Percentiles rank a stretch among this genome's conserved stretches.
Evolutionary conservation across 2,329 filamentous ascomycete genomes (phyloP).

Genomic region (Anisogramma anomala): DNA sequence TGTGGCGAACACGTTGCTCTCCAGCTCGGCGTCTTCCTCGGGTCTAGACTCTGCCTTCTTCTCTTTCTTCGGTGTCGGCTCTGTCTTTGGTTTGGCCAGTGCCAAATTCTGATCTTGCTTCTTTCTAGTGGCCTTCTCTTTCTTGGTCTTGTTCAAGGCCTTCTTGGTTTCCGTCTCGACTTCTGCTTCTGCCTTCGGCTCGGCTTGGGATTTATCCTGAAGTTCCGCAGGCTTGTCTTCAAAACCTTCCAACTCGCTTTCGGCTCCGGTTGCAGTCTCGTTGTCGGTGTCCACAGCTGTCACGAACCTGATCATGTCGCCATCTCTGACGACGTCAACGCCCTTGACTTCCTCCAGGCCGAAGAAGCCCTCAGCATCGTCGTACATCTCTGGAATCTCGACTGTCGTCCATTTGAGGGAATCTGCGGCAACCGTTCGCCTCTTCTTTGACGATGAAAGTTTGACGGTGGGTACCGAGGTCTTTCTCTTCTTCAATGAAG

Average conservation of each 20-base stretch:
- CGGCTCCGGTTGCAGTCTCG: slow-evolving; percentile 13
- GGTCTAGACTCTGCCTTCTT: slow-evolving; percentile 21
- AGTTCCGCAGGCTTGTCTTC: slow-evolving; percentile 18
- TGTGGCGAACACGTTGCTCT: slow-evolving; percentile 41
- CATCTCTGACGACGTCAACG: slow-evolving; percentile 68
- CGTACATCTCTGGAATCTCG: slow-evolving; percentile 63
- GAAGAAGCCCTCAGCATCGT: slow-evolving; percentile 89
- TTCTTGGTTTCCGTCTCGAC: slow-evolving; percentile 15
- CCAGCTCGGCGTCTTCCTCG: slow-evolving; percentile 30
- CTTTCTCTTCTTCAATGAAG: slow-evolving; percentile 23
- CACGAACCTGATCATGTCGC: slow-evolving; percentile 47
- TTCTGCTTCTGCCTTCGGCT: slow-evolving; percentile 6
- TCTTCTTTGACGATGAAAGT: slow-evolving; percentile 17
- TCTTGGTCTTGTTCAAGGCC: slow-evolving; percentile 20
- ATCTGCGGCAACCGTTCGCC: slow-evolving; percentile 32
- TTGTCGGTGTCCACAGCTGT: slow-evolving; percentile 13
- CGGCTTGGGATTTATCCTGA: slow-evolving; percentile 9
- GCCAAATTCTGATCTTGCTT: slow-evolving; percentile 18
- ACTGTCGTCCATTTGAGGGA: slow-evolving; percentile 46
- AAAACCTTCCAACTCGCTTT: slow-evolving; percentile 24
- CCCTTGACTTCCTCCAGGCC: slow-evolving; percentile 86
- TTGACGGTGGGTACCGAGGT: slow-evolving; percentile 1
- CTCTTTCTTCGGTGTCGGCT: slow-evolving; percentile 15
- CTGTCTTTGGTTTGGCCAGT: background rate
- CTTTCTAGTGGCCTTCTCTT: slow-evolving; percentile 20